Base-by-base conservation (phyloP, 2,329 filamentous ascomycete species). In the Zelopaecilomyces penicillatus region DNA sequence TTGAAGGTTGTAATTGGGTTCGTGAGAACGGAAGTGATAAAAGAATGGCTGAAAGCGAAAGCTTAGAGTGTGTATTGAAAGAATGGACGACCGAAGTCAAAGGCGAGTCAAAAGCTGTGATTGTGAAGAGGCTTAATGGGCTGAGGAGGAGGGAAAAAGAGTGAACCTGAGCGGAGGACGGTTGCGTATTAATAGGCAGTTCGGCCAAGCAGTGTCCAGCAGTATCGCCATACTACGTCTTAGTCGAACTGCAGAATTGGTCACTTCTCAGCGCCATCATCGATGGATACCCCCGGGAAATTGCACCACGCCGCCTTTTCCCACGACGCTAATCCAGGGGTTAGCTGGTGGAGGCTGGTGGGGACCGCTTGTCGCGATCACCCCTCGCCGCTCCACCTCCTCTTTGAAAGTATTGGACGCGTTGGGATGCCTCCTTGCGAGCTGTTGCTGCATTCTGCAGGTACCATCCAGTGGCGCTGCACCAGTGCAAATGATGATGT, bases 31-130 rank as follows among this genome's bases (percentile, higher is more conserved):
- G 52, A 59, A 54, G 52, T 59, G 49, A 51, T 52, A 53, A 59
- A 55, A 54, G 59, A 65, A 60, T 59, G 62, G 61, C 47, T 57
- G 48, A 48, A 44, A 44, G 62, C 47, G 46, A 50, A 61, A 61
- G 60, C 56, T 50, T 61, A 61, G 45, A 64, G 55, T 52, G 46
- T 36, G 44, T 56, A 48, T 51, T 60, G 58, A 73, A 75, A 71
- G 73, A 76, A 65, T 75, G 73, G 73, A 76, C 73, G 73, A 76
- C 73, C 72, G 70, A 73, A 67, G 71, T 75, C 71, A 75, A 66
- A 19, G 19, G 54, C 39, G 66, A 67, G 65, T 66, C 61, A 65
- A 65, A 60, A 58, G 59, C 61, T 58, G 57, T 62, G 62, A 59
- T 58, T 61, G 54, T 19, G 53, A 57, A 51, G 59, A 63, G 66